Conservation (phyloP, 2,329 filamentous ascomycete genomes). For the Diplodia corticola region DNA sequence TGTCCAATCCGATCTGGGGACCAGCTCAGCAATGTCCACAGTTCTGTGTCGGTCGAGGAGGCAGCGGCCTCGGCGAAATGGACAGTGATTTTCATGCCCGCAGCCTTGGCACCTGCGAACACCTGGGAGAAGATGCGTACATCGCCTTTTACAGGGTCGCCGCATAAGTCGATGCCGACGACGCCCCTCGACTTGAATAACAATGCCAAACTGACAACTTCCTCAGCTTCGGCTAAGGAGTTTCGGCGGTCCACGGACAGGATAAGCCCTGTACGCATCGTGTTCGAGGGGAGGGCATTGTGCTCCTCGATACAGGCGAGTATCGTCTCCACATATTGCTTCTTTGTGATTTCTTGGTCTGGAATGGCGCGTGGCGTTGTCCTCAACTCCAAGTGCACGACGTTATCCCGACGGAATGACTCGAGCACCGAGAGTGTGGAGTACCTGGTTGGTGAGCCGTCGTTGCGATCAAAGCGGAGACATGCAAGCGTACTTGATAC, state of each 20-base stretch:
- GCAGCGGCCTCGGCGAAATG: constrained; percentile 73
- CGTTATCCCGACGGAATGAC: constrained; percentile 66
- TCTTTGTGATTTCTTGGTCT: constrained; percentile 56
- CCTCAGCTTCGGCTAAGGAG: constrained; percentile 58
- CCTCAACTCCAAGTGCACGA: constrained; percentile 76
- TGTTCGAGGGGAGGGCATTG: constrained; percentile 38
- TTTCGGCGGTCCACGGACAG: constrained; percentile 73
- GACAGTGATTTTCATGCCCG: constrained; percentile 65
- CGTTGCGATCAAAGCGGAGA: constrained; percentile 14
- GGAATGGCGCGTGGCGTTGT: constrained; percentile 72
- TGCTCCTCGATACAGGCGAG: constrained; percentile 62
- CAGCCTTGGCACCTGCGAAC: constrained; percentile 57
- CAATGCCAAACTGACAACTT: constrained; percentile 64
- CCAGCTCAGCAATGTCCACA: constrained; percentile 65
- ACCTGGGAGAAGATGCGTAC: constrained; percentile 60
- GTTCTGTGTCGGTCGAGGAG: constrained; percentile 60
- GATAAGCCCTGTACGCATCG: constrained; percentile 66
- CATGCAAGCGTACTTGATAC: constrained; percentile 57
- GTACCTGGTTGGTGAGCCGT: constrained; percentile 46
- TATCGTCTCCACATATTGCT: constrained; percentile 66
- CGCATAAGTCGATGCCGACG: constrained; percentile 77
- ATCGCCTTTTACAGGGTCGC: constrained; percentile 66
- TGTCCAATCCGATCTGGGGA: constrained; percentile 71
- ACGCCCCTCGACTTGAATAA: constrained; percentile 57
- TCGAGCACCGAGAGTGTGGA: constrained; percentile 62